phyloP scores from a whole-genome alignment of 1,284 basidiomycete genomes.

The Cryptococcus sp. region DNA sequence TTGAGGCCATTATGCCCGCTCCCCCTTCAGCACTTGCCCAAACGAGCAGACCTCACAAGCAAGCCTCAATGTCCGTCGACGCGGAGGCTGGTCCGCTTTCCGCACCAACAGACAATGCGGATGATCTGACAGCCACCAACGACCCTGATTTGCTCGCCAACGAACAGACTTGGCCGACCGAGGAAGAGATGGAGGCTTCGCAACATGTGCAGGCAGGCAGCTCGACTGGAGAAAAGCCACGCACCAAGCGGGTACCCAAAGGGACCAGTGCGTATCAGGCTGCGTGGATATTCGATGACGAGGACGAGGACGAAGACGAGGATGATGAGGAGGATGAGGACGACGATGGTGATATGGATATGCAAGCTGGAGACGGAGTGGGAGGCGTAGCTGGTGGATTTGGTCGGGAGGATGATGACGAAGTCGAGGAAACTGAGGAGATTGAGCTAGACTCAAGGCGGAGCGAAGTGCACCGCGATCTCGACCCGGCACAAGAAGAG shows the following conservation, averaged over 20 bases:
- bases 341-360: conserved; percentile 43
- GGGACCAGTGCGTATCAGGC: conserved; percentile 93
- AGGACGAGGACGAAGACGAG: conserved; percentile 59
- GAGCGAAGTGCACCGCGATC: conserved; percentile 48
- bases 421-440: conserved; percentile 67
- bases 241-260: conserved; percentile 72
- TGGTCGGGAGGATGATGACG: conserved; percentile 36
- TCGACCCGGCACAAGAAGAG: conserved; percentile 77
- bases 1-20: conserved; percentile 60
- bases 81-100: conserved; percentile 36
- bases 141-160: conserved; percentile 84
- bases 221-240: conserved; percentile 57
- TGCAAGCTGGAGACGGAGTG: conserved; percentile 30
- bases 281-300: conserved; percentile 85
- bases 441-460: conserved; percentile 56
- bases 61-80: conserved; percentile 37
- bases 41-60: conserved; percentile 36
- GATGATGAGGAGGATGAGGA: conserved; percentile 58
- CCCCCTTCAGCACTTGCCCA: conserved; percentile 29
- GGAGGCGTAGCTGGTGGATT: conserved; percentile 41
- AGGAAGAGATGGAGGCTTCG: conserved; percentile 80
- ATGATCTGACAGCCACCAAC: conserved; percentile 86
- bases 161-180: conserved; percentile 98
- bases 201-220: conserved; percentile 45
- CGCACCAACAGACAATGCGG: conserved; percentile 66